Evolutionary conservation across 78 protist genomes (phyloP).

Genomic region (Paratrimastix pyriformis): DNA sequence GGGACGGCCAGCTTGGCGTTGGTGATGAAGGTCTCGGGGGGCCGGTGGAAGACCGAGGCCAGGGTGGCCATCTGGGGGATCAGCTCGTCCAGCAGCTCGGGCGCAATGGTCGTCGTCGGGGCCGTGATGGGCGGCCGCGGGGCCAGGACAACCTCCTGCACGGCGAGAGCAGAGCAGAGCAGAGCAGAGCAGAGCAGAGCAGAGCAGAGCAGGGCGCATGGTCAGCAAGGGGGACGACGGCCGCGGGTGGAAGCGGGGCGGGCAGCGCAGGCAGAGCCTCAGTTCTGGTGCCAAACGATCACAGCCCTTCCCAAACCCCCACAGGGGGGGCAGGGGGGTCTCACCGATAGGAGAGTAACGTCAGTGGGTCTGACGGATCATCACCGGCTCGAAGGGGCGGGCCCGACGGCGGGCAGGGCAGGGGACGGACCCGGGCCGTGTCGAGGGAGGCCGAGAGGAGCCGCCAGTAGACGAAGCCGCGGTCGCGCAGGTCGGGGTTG

Average conservation of each 20-base stretch:
- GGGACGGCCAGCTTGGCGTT: neutral
- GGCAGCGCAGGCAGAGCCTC: neutral
- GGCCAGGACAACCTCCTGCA: neutral
- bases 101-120: constrained; percentile 44
- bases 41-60: constrained; percentile 88
- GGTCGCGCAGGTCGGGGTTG: constrained; percentile 97
- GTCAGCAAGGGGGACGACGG: neutral
- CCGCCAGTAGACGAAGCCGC: constrained; percentile 98
- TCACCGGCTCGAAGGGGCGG: constrained; percentile 36
- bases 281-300: too few species aligned
- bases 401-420: neutral
- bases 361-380: constrained; percentile 8
- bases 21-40: constrained; percentile 65
- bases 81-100: constrained; percentile 71
- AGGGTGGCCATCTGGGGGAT: constrained; percentile 70
- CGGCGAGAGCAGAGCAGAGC: neutral
- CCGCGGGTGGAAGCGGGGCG: neutral
- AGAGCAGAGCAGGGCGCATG: neutral
- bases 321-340: too few species aligned
- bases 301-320: neutral
- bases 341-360: too few species aligned
- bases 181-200: neutral
- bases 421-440: constrained; percentile 61
- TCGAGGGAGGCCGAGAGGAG: constrained; percentile 88
- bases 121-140: neutral